These are phyloP conservation scores for Podospora comata DNA, from an alignment of 495 filamentous ascomycete species.

Conservation along the genomic window DNA sequence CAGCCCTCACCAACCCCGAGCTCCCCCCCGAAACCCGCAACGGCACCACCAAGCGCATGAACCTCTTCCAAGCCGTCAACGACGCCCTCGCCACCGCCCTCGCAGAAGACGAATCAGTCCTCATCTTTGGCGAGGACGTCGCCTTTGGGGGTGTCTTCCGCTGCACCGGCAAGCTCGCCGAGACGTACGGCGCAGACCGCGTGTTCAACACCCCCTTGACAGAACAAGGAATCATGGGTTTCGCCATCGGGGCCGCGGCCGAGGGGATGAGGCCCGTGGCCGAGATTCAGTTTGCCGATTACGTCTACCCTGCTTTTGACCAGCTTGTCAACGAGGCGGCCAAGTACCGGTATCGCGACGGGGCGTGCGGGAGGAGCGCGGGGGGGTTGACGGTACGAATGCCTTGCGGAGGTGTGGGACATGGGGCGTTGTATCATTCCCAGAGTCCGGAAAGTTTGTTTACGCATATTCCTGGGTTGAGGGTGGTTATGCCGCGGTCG, in stretches of 20 bases:
- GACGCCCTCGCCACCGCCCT: slow-evolving; percentile 79
- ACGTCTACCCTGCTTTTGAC: slow-evolving; percentile 94
- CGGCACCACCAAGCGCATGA: slow-evolving; percentile 75
- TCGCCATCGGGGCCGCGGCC: slow-evolving; percentile 83
- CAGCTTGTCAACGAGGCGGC: slow-evolving; percentile 97
- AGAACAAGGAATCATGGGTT: slow-evolving; percentile 93
- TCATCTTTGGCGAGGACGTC: slow-evolving; percentile 95
- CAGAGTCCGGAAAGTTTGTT: slow-evolving; percentile 93
- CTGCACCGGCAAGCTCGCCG: slow-evolving; percentile 85
- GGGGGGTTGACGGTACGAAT: slow-evolving; percentile 88
- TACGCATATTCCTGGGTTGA: slow-evolving; percentile 84
- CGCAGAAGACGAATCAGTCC: slow-evolving; percentile 75
- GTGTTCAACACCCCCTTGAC: slow-evolving; percentile 96
- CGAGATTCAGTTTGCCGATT: slow-evolving; percentile 98
- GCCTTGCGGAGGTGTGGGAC: slow-evolving; percentile 93
- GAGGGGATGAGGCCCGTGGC: slow-evolving; percentile 92
- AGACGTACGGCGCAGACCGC: slow-evolving; percentile 79
- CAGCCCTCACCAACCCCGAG: slow-evolving; percentile 65
- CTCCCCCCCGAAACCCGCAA: slow-evolving; percentile 61
- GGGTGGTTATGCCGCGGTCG: slow-evolving; percentile 85
- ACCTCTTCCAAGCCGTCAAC: slow-evolving; percentile 91
- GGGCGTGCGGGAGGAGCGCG: slow-evolving; percentile 60
- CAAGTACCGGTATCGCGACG: slow-evolving; percentile 87
- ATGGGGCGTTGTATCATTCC: slow-evolving; percentile 92
- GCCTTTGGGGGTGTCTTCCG: slow-evolving; percentile 96